These are phyloP conservation scores for Neofusicoccum sp. DNA, from an alignment of 2,329 filamentous ascomycete genomes.

Conservation along the genomic window DNA sequence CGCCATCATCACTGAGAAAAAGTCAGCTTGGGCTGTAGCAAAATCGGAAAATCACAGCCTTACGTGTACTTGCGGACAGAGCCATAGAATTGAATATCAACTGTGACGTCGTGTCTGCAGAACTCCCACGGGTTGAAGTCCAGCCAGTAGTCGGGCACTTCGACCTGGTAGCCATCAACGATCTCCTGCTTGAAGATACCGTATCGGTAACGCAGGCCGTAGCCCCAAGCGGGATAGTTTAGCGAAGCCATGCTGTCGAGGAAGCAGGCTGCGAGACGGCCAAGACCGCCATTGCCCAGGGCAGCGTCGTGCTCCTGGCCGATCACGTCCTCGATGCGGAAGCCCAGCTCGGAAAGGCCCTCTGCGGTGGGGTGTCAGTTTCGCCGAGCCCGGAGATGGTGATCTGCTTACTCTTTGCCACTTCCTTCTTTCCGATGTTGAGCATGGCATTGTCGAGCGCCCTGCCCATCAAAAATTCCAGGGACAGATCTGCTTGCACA, in stretches of 20 bases:
- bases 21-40: constrained; percentile 18
- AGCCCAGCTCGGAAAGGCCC: constrained; percentile 84
- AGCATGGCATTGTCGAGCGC: constrained; percentile 98
- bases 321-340: constrained; percentile 95
- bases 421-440: constrained; percentile 84
- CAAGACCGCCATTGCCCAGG: constrained; percentile 91
- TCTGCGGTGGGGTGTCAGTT: constrained; percentile 50
- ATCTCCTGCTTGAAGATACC: constrained; percentile 99
- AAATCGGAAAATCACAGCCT: neutral
- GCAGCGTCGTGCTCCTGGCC: constrained; percentile 94
- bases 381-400: neutral
- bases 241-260: constrained; percentile 92
- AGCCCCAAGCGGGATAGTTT: constrained; percentile 96
- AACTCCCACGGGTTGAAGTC: constrained; percentile 99
- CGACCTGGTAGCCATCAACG: constrained; percentile 94
- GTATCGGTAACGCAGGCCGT: constrained; percentile 91
- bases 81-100: constrained; percentile 97
- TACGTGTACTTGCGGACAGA: constrained; percentile 65
- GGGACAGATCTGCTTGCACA: constrained; percentile 66
- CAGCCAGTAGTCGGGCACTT: constrained; percentile 98
- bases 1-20: constrained; percentile 62
- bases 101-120: constrained; percentile 88
- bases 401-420: constrained; percentile 66
- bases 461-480: constrained; percentile 97
- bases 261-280: constrained; percentile 93